Evolutionary conservation across 2,329 filamentous ascomycete genomes (phyloP).

Genomic region (Aspergillus novofumigatus): DNA sequence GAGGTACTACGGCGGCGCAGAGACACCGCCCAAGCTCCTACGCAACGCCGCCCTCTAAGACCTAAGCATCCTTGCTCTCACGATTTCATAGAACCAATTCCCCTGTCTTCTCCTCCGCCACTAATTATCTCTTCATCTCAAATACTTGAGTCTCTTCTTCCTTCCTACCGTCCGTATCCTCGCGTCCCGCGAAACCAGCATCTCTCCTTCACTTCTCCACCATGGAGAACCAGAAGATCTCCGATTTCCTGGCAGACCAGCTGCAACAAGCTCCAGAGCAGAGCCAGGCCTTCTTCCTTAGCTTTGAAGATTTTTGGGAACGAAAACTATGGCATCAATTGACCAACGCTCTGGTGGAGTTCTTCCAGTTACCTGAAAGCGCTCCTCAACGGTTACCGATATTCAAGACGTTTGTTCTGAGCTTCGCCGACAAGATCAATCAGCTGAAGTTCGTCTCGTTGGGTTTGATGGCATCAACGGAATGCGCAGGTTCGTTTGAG

Average conservation of each 20-base stretch:
- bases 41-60: constrained; percentile 9
- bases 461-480: constrained; percentile 78
- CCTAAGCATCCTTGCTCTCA: background rate
- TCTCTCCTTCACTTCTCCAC: constrained; percentile 18
- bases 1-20: constrained; percentile 17
- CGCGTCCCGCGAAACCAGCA: background rate
- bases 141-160: background rate
- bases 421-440: constrained; percentile 98
- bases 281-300: constrained; percentile 80
- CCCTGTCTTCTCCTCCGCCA: background rate
- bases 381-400: constrained; percentile 79
- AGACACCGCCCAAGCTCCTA: constrained; percentile 26
- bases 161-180: background rate
- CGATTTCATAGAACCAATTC: background rate
- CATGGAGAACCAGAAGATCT: constrained; percentile 85
- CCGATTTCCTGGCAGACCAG: constrained; percentile 88
- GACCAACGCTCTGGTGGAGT: constrained; percentile 80
- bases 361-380: constrained; percentile 80
- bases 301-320: constrained; percentile 97
- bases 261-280: constrained; percentile 83
- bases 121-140: background rate
- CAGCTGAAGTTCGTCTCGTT: constrained; percentile 94
- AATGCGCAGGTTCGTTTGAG: constrained; percentile 52
- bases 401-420: constrained; percentile 92
- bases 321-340: constrained; percentile 99